These are phyloP conservation scores for Malus asiatica DNA, from an alignment of 306 rosid genomes.

Conservation along the genomic window DNA sequence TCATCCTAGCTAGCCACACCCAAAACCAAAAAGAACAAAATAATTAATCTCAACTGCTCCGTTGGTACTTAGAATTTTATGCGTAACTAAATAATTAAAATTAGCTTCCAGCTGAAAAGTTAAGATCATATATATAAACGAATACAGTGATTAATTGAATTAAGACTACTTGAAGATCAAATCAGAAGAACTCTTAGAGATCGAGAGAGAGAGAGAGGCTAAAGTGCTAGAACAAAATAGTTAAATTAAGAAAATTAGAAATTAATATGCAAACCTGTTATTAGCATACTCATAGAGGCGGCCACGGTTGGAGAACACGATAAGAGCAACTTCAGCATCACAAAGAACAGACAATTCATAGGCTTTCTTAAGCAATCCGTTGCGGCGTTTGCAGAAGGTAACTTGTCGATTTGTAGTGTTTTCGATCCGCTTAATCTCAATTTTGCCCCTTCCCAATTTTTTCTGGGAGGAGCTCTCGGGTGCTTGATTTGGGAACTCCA, in stretches of 20 bases:
- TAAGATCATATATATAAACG: neutral
- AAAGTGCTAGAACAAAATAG: neutral
- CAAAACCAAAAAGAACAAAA: conserved; percentile 1
- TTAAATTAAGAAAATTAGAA: neutral
- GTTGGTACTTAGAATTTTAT: neutral
- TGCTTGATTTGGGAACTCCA: conserved; percentile 52
- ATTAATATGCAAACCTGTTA: conserved; percentile 45
- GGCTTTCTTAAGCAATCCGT: conserved; percentile 86
- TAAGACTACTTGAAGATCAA: neutral
- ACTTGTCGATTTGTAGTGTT: conserved; percentile 87
- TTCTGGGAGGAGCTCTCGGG: conserved; percentile 61
- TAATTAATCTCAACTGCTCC: neutral
- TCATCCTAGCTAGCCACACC: neutral
- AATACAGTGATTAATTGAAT: neutral
- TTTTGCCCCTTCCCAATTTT: conserved; percentile 83
- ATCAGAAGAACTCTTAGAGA: neutral
- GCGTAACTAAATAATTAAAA: neutral
- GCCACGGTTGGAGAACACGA: conserved; percentile 87
- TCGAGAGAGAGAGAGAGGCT: neutral
- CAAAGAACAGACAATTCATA: conserved; percentile 80
- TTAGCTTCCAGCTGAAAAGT: neutral
- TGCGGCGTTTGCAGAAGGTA: conserved; percentile 82
- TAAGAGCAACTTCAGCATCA: conserved; percentile 92
- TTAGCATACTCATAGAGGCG: conserved; percentile 90
- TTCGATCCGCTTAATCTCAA: conserved; percentile 83